Evolutionary conservation across 1,139 yeast species (phyloP), one percentile per base, ranked within the genome.

Genomic region (Suhomyces bokatorum): DNA sequence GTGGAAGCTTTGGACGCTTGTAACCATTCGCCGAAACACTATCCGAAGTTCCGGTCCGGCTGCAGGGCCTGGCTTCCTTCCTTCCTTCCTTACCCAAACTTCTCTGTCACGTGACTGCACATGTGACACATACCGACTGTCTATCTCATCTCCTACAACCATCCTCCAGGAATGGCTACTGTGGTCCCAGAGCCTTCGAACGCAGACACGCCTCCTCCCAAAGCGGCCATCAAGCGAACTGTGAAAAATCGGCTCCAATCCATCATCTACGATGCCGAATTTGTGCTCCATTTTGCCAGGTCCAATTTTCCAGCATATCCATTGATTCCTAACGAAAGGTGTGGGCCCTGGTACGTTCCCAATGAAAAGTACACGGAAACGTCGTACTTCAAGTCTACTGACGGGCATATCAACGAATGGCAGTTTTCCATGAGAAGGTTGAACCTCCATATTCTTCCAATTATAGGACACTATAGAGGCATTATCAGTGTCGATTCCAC

Each of bases 351-450:
- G 97, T 90, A 90, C 55, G 78, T 85, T 9, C 70, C 78, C 0
- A 78, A 83, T 0, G 44, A 49, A 0, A 47, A 55, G 0, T 67
- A 64, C 28, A 40, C 48, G 0, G 80, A 75, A 1, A 71, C 86
- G 0, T 78, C 83, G 13, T 89, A 89, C 58, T 90, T 90, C 69
- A 90, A 90, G 57, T 86, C 95, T 15, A 90, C 97, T 0, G 97
- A 90, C 63, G 97, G 97, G 0, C 97, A 90, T 57, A 82, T 81
- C 0, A 77, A 78, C 47, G 83, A 87, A 50, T 89, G 97, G 96
- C 71, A 76, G 24, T 88, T 90, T 57, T 84, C 90, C 17, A 64
- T 80, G 22, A 69, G 95, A 43, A 67, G 97, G 39, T 66, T 89
- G 40, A 90, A 90, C 60, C 68, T 87, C 46, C 95, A 88, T 58